Percentiles rank a stretch among this genome's conserved stretches.
Evolutionary conservation across 352 stramenopile genomes (phyloP).

Genomic region (Albugo candida): DNA sequence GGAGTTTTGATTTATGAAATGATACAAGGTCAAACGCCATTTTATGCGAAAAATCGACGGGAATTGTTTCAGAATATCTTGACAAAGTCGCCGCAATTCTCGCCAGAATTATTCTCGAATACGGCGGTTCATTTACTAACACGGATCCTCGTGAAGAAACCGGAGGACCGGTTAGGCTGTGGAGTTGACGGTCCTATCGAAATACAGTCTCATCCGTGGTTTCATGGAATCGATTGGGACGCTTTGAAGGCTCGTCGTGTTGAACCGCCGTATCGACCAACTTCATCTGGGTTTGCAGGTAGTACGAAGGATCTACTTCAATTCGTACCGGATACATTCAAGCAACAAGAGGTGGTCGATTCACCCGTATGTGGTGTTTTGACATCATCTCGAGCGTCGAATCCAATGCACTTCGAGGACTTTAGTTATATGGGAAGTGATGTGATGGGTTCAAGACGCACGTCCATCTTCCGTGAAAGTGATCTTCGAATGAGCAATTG

Average conservation of each 20-base stretch:
- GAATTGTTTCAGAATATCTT: constrained; percentile 80
- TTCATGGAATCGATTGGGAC: constrained; percentile 61
- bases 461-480: constrained; percentile 66
- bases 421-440: constrained; percentile 81
- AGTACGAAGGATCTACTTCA: constrained; percentile 1
- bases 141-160: constrained; percentile 55
- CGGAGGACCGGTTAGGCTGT: constrained; percentile 36
- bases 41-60: constrained; percentile 55
- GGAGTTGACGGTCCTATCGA: constrained; percentile 32
- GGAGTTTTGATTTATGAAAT: constrained; percentile 71
- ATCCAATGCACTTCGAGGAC: constrained; percentile 63
- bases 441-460: constrained; percentile 65
- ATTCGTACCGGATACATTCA: constrained; percentile 39
- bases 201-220: constrained; percentile 73
- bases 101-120: constrained; percentile 23
- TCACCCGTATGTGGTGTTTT: constrained; percentile 16
- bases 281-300: constrained; percentile 6
- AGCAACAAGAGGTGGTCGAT: constrained; percentile 68
- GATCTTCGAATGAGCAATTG: constrained; percentile 43
- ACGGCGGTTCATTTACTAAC: constrained; percentile 47
- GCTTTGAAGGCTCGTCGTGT: constrained; percentile 37
- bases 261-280: constrained; percentile 50
- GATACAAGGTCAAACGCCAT: constrained; percentile 43
- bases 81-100: constrained; percentile 40
- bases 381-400: constrained; percentile 21